phyloP scores from a whole-genome alignment of 2,329 filamentous ascomycete species.

The Lachnellula subtilissima region DNA sequence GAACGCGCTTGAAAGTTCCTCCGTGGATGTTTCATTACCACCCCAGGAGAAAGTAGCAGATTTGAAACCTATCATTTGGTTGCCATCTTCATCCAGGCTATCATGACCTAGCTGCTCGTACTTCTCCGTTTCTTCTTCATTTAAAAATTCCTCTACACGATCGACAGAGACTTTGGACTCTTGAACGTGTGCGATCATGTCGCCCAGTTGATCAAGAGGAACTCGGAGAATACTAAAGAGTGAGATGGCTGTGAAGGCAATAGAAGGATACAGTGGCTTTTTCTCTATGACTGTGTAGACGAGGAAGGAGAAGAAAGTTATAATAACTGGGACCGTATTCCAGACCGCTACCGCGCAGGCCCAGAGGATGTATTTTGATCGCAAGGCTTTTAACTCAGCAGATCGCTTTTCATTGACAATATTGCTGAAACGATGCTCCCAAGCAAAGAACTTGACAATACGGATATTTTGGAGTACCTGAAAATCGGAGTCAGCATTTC shows the following conservation, averaged over 20 bases:
- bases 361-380: slow-evolving; percentile 85
- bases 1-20: slow-evolving; percentile 66
- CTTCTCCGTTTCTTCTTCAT: slow-evolving; percentile 93
- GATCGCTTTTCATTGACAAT: slow-evolving; percentile 85
- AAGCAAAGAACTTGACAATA: slow-evolving; percentile 99
- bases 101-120: slow-evolving; percentile 75
- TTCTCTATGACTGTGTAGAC: slow-evolving; percentile 87
- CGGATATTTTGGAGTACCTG: slow-evolving; percentile 83
- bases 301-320: slow-evolving; percentile 94
- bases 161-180: slow-evolving; percentile 96
- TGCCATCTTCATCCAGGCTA: slow-evolving; percentile 62
- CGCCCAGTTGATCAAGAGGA: slow-evolving; percentile 89
- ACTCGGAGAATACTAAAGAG: slow-evolving; percentile 92
- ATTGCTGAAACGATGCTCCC: slow-evolving; percentile 85
- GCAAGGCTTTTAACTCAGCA: slow-evolving; percentile 71
- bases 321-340: slow-evolving; percentile 92
- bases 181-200: slow-evolving; percentile 98
- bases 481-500: no score
- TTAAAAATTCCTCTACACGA: slow-evolving; percentile 89
- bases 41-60: slow-evolving; percentile 89
- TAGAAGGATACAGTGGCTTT: slow-evolving; percentile 83
- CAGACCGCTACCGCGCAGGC: slow-evolving; percentile 87
- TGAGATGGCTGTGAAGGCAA: slow-evolving; percentile 94
- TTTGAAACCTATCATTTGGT: slow-evolving; percentile 76
- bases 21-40: slow-evolving; percentile 56